Evolutionary conservation across 192 early-diverging fungal species (phyloP), one percentile per base, ranked within the genome.

Genomic region (Coemansia sp.): DNA sequence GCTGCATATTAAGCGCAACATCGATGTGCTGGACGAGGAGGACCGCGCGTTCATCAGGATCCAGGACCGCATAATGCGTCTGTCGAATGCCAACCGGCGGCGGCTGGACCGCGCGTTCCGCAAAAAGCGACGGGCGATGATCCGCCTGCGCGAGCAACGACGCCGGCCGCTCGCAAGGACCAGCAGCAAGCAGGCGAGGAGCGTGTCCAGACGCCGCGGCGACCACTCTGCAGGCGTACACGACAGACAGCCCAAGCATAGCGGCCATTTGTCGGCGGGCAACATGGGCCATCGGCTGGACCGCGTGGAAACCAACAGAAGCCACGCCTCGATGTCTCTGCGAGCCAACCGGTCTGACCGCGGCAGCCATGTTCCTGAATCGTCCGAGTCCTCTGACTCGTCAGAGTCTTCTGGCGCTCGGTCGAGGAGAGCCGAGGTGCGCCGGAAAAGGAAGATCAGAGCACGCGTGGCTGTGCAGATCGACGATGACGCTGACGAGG

Each of bases 401-500:
- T 65, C 75, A 19, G 61, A 66, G 3, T 71, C 75, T 24, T 75
- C 72, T 32, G 74, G 72, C 14, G 61, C 11, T 29, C 55, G 32
- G 32, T 34, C 32, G 32, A 34, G 32, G 32, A 34, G 62, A 19
- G 54, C 62, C 20, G 62, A 57, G 54, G 54, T 29, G 20, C 53
- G 62, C 6, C 45, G 64, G 6, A 42, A 35, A 55, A 23, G 65
- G 11, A 67, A 60, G 5, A 67, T 67, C 16, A 19, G 65, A n/a
- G 65, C 53, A 8, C 45, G 72, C 47, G 84, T 88, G 20, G 86
- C 89, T 1, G 84, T 90, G 22, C 88, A 92, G 72, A 88, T 92
- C 61, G 90, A 92, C 58, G 90, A 92, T 58, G 90, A 90, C 46
- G 85, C 86, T 6, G 90, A 92, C 68, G 89, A 90, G 66, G 90